phyloP scores from a whole-genome alignment of 306 rosid genomes.

The Prunus padus region DNA sequence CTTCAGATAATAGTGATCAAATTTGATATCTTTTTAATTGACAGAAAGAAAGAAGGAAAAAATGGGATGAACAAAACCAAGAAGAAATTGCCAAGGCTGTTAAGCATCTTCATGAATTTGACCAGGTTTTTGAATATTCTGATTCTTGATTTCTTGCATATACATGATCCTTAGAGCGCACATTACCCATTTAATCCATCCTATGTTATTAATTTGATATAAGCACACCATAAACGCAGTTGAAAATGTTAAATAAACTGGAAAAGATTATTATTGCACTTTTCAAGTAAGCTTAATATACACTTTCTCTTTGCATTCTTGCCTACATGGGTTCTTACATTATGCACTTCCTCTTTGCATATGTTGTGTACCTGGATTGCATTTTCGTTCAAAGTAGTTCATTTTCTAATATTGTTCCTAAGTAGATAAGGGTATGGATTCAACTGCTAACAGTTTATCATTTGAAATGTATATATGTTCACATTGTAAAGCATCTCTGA shows the following conservation, averaged over 20 bases:
- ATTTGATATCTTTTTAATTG: conserved; percentile 20
- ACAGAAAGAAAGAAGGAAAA: conserved; percentile 86
- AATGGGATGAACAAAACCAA: conserved; percentile 87
- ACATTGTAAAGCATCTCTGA: neutral
- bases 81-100: conserved; percentile 84
- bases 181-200: conserved; percentile 6
- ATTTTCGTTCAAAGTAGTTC: neutral
- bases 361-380: too few relatives aligned
- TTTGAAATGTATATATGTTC: neutral
- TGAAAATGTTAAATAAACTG: neutral
- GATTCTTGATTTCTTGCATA: conserved; percentile 14
- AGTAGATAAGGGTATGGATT: neutral
- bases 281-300: neutral
- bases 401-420: neutral
- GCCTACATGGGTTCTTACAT: neutral
- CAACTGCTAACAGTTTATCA: neutral
- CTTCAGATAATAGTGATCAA: neutral
- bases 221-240: neutral
- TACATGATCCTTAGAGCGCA: conserved; percentile 3
- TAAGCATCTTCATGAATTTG: conserved; percentile 79
- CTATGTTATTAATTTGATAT: neutral
- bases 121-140: conserved; percentile 60
- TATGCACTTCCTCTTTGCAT: neutral
- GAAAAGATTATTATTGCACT: neutral
- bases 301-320: neutral